Conservation (phyloP, 148 eudicot species). For the Diospyros lotus region DNA sequence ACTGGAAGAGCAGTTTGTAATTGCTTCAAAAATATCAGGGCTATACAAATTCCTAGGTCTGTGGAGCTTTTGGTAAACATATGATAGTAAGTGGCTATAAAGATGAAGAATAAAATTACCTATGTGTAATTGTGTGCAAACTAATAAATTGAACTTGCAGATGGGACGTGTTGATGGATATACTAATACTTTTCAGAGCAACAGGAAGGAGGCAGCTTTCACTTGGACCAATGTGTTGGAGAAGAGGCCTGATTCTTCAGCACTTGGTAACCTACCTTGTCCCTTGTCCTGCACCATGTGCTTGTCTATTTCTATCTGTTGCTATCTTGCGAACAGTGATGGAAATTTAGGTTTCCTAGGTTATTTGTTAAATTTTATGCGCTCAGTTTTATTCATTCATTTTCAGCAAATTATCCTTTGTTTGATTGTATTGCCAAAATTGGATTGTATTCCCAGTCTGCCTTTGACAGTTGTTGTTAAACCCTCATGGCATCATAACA, state of each 20-base stretch:
- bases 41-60: neutral
- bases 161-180: constrained; percentile 80
- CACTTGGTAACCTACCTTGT: no score
- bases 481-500: no score
- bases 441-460: no score
- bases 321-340: no score
- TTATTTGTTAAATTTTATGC: no score
- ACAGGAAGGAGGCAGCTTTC: constrained; percentile 49
- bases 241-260: constrained; percentile 35
- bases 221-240: constrained; percentile 85
- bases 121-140: neutral
- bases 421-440: no score
- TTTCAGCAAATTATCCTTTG: no score
- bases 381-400: no score
- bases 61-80: neutral
- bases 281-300: no score
- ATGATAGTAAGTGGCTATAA: neutral
- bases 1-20: neutral
- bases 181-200: constrained; percentile 47
- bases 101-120: neutral
- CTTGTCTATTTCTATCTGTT: no score
- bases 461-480: no score
- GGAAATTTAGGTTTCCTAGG: no score
- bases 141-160: constrained; percentile 33
- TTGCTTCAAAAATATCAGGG: neutral